Conservation (phyloP, 2,329 filamentous ascomycete genomes). For the Phyllosticta ampelicida region DNA sequence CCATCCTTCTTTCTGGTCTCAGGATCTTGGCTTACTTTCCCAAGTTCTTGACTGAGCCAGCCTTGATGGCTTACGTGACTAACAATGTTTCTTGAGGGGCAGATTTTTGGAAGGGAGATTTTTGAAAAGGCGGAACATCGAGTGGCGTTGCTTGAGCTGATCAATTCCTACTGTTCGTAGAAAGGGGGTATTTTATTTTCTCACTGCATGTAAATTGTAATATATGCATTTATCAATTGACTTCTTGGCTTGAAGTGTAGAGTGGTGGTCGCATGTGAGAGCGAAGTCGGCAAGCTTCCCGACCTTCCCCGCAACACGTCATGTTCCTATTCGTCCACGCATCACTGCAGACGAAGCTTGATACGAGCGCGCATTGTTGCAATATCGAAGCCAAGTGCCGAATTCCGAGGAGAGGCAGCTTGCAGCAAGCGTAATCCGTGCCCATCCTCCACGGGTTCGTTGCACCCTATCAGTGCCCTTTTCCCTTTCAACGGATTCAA, state of each 20-base stretch:
- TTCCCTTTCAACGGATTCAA: background rate
- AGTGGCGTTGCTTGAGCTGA: background rate
- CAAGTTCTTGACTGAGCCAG: slow-evolving; percentile 1
- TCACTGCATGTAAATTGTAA: background rate
- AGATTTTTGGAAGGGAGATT: background rate
- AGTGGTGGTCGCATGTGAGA: background rate
- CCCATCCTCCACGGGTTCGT: background rate
- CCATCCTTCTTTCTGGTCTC: slow-evolving; percentile 30
- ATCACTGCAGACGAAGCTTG: background rate
- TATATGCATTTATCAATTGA: background rate
- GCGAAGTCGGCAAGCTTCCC: background rate
- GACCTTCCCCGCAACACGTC: background rate
- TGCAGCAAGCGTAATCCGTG: background rate
- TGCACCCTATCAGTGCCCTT: background rate
- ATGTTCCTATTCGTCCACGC: background rate
- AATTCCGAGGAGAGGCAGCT: background rate
- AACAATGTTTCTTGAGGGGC: background rate
- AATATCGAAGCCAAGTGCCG: background rate
- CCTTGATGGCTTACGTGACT: background rate
- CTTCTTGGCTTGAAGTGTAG: background rate
- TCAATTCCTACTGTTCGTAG: too few relatives aligned
- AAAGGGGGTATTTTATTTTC: background rate
- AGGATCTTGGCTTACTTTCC: slow-evolving; percentile 20
- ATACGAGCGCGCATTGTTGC: background rate
- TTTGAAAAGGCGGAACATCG: background rate